phyloP scores from a whole-genome alignment of 352 stramenopile genomes.

The Phytopythium litorale region DNA sequence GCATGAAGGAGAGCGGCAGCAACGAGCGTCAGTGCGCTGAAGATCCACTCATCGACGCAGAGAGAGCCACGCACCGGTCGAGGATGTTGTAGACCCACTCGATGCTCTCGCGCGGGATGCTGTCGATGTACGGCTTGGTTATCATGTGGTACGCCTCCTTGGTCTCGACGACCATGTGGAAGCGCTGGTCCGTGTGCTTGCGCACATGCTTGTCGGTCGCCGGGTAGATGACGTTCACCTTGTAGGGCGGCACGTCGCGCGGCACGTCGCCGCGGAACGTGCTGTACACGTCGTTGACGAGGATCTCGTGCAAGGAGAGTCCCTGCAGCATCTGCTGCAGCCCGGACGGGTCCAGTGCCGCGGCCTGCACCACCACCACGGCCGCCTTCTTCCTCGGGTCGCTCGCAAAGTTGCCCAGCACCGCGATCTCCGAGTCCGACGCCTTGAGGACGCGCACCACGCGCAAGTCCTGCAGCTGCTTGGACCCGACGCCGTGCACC shows the following conservation, averaged over 20 bases:
- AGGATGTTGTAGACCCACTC: slow-evolving; percentile 90
- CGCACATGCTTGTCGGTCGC: slow-evolving; percentile 73
- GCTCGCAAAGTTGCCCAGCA: slow-evolving; percentile 66
- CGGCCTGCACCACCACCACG: slow-evolving; percentile 67
- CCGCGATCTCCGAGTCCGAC: slow-evolving; percentile 56
- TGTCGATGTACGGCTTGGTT: slow-evolving; percentile 75
- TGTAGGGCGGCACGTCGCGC: slow-evolving; percentile 67
- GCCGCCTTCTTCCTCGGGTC: slow-evolving; percentile 56
- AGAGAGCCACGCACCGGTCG: slow-evolving; percentile 55
- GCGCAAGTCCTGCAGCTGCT: slow-evolving; percentile 52
- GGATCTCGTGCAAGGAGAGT: slow-evolving; percentile 66
- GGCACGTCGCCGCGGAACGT: slow-evolving; percentile 67
- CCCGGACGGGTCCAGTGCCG: slow-evolving; percentile 45
- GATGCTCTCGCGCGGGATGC: slow-evolving; percentile 65
- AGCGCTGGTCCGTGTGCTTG: slow-evolving; percentile 82
- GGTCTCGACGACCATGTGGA: slow-evolving; percentile 84
- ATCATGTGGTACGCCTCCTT: slow-evolving; percentile 70
- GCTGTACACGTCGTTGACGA: slow-evolving; percentile 85
- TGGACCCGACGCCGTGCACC: slow-evolving; percentile 20
- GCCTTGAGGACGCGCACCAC: slow-evolving; percentile 64
- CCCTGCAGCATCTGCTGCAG: slow-evolving; percentile 35
- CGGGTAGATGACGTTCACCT: slow-evolving; percentile 83
- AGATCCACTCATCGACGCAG: background rate
- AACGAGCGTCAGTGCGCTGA: no score
- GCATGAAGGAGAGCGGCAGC: slow-evolving; percentile 1